Conservation (phyloP, 2,329 filamentous ascomycete species). For the Neonectria neomacrospora region DNA sequence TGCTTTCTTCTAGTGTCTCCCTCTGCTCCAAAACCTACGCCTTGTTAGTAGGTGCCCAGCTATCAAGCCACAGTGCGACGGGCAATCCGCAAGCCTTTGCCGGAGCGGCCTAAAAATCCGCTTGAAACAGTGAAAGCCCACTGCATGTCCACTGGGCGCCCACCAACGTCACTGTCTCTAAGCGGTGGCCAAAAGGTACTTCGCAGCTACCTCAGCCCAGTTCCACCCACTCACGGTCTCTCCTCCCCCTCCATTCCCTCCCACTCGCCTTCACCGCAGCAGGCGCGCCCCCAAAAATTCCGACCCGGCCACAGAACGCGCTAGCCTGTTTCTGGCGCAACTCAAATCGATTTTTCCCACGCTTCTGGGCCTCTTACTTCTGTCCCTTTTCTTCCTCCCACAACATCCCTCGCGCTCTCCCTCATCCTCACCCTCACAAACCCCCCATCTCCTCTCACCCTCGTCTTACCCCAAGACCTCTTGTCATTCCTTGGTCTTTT, state of each 20-base stretch:
- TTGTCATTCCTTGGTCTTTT: constrained; percentile 57
- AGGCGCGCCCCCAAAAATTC: constrained; percentile 43
- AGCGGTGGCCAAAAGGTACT: constrained; percentile 44
- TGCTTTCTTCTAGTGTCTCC: background rate
- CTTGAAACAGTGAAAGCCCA: constrained; percentile 9
- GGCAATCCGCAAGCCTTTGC: constrained; percentile 23
- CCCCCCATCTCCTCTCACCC: constrained; percentile 45
- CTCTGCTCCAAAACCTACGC: constrained; percentile 6
- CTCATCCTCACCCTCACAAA: constrained; percentile 48
- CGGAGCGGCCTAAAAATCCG: constrained; percentile 17
- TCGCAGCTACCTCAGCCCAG: constrained; percentile 30
- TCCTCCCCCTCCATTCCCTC: constrained; percentile 38
- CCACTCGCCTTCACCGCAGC: constrained; percentile 43
- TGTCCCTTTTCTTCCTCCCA: constrained; percentile 49
- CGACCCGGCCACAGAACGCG: constrained; percentile 38
- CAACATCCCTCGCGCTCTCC: constrained; percentile 48
- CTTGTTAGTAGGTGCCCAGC: constrained; percentile 33
- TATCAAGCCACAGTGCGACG: constrained; percentile 26
- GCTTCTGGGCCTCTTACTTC: constrained; percentile 48
- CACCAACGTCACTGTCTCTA: constrained; percentile 36
- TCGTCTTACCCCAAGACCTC: constrained; percentile 47
- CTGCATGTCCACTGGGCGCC: constrained; percentile 6
- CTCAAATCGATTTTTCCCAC: constrained; percentile 49
- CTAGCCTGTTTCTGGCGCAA: constrained; percentile 49
- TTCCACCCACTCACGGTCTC: constrained; percentile 43